A percentile compares a stretch with the other conserved stretches of the same genome.
These are phyloP conservation scores for Quillaja saponaria DNA, from an alignment of 306 rosid species.

Conservation along the genomic window DNA sequence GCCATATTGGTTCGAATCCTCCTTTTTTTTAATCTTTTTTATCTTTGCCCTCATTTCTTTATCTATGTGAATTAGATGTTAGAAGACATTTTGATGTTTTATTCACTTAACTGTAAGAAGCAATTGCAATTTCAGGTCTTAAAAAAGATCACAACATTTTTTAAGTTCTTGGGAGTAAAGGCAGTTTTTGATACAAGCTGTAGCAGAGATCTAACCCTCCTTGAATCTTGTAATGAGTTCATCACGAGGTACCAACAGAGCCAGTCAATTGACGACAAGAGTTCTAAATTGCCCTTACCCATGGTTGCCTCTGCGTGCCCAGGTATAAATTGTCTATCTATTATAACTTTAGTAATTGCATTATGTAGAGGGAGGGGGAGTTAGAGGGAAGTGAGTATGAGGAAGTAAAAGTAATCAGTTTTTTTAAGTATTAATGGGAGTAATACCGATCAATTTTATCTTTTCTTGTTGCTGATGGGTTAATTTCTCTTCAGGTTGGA, in stretches of 20 bases:
- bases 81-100: neutral
- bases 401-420: conserved; percentile 1
- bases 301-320: conserved; percentile 99
- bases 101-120: neutral
- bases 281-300: conserved; percentile 57
- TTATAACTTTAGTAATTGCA: conserved; percentile 17
- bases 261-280: conserved; percentile 47
- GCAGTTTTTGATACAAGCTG: conserved; percentile 89
- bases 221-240: conserved; percentile 86
- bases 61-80: conserved; percentile 9
- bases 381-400: neutral
- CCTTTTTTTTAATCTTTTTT: neutral
- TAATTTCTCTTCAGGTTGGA: conserved; percentile 69
- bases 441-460: neutral
- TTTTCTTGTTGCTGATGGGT: neutral
- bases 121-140: conserved; percentile 56
- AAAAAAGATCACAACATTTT: conserved; percentile 70
- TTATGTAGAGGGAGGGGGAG: neutral
- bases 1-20: neutral
- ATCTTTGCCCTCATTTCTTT: conserved; percentile 4
- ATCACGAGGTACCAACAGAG: conserved; percentile 65
- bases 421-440: neutral
- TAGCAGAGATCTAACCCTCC: conserved; percentile 81
- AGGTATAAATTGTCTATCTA: conserved; percentile 50
- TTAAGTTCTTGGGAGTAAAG: conserved; percentile 87